Evolutionary conservation across 2,329 filamentous ascomycete genomes (phyloP).

Genomic region (Monilinia polystroma): DNA sequence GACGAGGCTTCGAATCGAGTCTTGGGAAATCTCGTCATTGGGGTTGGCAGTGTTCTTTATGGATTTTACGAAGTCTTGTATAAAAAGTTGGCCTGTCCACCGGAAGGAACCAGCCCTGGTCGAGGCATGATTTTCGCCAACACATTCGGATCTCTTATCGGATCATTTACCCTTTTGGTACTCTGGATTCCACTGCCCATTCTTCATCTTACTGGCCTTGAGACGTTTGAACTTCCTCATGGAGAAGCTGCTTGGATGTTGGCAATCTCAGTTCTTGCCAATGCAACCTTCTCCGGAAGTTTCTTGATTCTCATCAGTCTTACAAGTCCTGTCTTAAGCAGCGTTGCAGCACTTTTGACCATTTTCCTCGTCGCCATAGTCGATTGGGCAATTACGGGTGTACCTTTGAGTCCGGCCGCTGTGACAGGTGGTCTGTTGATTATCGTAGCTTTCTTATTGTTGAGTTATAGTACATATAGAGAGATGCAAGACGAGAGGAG

Average conservation of each 20-base stretch:
- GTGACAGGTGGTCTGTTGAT: conserved; percentile 84
- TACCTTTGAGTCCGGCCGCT: conserved; percentile 71
- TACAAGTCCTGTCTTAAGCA: conserved; percentile 88
- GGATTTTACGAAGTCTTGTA: conserved; percentile 97
- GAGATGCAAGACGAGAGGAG: conserved; percentile 86
- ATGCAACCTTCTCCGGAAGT: conserved; percentile 87
- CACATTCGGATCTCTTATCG: conserved; percentile 84
- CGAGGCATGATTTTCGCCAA: conserved; percentile 97
- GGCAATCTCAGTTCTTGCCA: conserved; percentile 75
- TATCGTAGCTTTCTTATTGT: conserved; percentile 78
- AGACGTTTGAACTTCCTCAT: conserved; percentile 77
- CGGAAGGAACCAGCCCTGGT: conserved; percentile 78
- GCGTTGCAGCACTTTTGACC: conserved; percentile 87
- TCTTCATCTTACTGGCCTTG: conserved; percentile 73
- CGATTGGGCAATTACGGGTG: conserved; percentile 82
- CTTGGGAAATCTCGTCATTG: conserved; percentile 88
- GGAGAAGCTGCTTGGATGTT: conserved; percentile 80
- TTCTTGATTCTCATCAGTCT: conserved; percentile 92
- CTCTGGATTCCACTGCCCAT: conserved; percentile 91
- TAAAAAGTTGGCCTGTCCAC: conserved; percentile 89
- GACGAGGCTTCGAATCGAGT: conserved; percentile 65
- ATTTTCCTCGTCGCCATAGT: conserved; percentile 95
- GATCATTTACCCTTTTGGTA: conserved; percentile 78
- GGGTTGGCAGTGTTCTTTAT: conserved; percentile 85
- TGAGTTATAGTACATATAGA: conserved; percentile 88